Conservation (phyloP, 768 basidiomycete genomes). For the Podaxis sp. region DNA sequence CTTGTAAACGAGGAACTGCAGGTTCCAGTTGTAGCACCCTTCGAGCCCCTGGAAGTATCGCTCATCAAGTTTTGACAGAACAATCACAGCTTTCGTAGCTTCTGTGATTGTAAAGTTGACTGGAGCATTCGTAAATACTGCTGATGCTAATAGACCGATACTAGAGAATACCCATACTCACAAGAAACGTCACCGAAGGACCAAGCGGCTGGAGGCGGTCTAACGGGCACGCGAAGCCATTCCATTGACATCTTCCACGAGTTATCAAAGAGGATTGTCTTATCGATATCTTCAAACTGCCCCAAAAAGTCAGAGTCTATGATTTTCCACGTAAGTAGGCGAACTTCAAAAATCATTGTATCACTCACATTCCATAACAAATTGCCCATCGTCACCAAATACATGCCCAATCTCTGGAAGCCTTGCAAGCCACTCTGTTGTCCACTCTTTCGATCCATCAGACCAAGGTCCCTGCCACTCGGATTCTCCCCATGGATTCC, state of each 20-base stretch:
- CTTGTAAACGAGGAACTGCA: conserved; percentile 19
- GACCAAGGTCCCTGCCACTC: conserved; percentile 53
- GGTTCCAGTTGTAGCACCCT: conserved; percentile 41
- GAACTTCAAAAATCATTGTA: too few species aligned
- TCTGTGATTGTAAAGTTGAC: conserved; percentile 46
- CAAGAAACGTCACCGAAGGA: conserved; percentile 55
- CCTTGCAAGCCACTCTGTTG: conserved; percentile 42
- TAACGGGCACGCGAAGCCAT: conserved; percentile 44
- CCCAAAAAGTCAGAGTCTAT: conserved; percentile 41
- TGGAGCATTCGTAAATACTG: conserved; percentile 17
- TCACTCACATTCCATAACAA: conserved; percentile 48
- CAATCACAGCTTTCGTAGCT: conserved; percentile 42
- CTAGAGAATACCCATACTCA: conserved; percentile 24
- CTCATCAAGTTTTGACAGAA: conserved; percentile 50
- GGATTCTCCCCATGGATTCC: conserved; percentile 51
- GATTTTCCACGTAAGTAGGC: neutral
- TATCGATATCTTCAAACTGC: conserved; percentile 43
- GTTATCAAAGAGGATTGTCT: conserved; percentile 45
- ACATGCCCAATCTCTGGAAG: conserved; percentile 39
- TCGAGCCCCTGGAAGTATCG: conserved; percentile 50
- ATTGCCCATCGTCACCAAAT: conserved; percentile 50
- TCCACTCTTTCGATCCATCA: conserved; percentile 53
- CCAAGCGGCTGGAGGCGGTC: conserved; percentile 48
- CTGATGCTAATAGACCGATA: neutral
- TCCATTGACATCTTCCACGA: conserved; percentile 48